phyloP scores from a whole-genome alignment of 2,329 filamentous ascomycete species.

The Clarireedia sp. region DNA sequence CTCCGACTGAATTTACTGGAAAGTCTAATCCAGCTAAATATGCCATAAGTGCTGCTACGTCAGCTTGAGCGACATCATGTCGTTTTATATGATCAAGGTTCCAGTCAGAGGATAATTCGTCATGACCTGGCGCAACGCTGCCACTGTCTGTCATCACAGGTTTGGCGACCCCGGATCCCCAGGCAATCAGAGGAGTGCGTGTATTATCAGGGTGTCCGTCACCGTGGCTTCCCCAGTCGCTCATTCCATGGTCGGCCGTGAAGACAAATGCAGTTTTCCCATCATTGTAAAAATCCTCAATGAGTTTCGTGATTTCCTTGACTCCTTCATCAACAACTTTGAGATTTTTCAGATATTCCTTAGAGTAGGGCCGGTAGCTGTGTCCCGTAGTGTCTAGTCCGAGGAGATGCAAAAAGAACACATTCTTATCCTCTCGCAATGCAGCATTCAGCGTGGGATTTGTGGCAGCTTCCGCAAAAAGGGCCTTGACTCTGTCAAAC shows the following conservation, averaged over 20 bases:
- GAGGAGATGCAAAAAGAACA: constrained; percentile 92
- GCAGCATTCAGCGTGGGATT: constrained; percentile 68
- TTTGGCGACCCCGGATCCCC: constrained; percentile 83
- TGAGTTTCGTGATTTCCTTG: constrained; percentile 69
- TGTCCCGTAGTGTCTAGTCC: constrained; percentile 90
- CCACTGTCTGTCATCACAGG: constrained; percentile 51
- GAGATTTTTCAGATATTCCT: constrained; percentile 91
- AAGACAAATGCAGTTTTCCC: constrained; percentile 91
- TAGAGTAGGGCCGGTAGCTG: constrained; percentile 79
- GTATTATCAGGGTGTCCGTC: constrained; percentile 98
- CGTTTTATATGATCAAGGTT: constrained; percentile 69
- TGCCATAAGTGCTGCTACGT: constrained; percentile 91
- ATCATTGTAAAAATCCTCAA: constrained; percentile 78
- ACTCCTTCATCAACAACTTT: constrained; percentile 90
- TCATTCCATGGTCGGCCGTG: constrained; percentile 98
- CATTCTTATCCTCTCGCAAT: constrained; percentile 74
- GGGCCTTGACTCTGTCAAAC: constrained; percentile 81
- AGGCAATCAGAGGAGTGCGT: constrained; percentile 81
- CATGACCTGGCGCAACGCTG: constrained; percentile 66
- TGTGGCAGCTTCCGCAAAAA: constrained; percentile 72
- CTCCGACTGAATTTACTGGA: constrained; percentile 92
- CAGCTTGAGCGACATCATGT: constrained; percentile 88
- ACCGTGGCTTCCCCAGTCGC: constrained; percentile 97
- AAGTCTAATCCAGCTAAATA: constrained; percentile 83
- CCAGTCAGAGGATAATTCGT: constrained; percentile 90